Evolutionary conservation across 441 rosid species (phyloP).

Genomic region (Adansonia rubrostipa): DNA sequence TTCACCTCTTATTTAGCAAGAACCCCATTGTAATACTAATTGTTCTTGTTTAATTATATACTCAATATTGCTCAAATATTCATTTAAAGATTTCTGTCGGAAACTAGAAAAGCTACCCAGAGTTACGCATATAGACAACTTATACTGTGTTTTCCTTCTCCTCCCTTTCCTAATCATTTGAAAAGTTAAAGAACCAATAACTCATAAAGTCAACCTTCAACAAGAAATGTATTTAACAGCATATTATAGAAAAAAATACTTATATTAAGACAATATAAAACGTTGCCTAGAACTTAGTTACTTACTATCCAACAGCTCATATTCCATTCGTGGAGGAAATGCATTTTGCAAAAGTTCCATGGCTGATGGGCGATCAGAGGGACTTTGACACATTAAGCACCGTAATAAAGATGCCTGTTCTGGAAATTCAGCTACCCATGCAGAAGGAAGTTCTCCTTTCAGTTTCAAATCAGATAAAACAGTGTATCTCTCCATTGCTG

Average conservation of each 20-base stretch:
- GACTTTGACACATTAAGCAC: slow-evolving; percentile 85
- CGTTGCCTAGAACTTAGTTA: slow-evolving; percentile 20
- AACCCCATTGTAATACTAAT: slow-evolving; percentile 10
- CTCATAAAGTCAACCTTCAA: slow-evolving; percentile 16
- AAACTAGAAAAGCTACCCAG: not conserved
- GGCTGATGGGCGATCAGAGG: slow-evolving; percentile 98
- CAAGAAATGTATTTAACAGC: not conserved
- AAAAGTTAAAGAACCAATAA: slow-evolving; percentile 7
- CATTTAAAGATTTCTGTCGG: not conserved
- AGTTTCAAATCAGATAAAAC: slow-evolving; percentile 80
- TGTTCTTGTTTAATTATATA: not conserved
- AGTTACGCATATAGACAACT: not conserved
- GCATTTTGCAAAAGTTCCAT: slow-evolving; percentile 77
- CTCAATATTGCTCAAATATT: slow-evolving; percentile 6
- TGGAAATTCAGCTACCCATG: slow-evolving; percentile 84
- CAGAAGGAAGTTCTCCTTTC: slow-evolving; percentile 83
- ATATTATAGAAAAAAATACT: slow-evolving; percentile 11
- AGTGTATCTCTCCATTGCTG: slow-evolving; percentile 88
- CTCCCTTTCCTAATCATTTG: not conserved
- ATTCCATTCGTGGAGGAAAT: slow-evolving; percentile 95
- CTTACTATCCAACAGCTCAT: slow-evolving; percentile 88
- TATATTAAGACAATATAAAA: slow-evolving; percentile 12
- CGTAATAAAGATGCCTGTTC: slow-evolving; percentile 85
- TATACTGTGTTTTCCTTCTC: not conserved
- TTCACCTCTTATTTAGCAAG: slow-evolving; percentile 7